Conservation (phyloP, 176 grass and related monocot species). For the Musa troglodytarum region DNA sequence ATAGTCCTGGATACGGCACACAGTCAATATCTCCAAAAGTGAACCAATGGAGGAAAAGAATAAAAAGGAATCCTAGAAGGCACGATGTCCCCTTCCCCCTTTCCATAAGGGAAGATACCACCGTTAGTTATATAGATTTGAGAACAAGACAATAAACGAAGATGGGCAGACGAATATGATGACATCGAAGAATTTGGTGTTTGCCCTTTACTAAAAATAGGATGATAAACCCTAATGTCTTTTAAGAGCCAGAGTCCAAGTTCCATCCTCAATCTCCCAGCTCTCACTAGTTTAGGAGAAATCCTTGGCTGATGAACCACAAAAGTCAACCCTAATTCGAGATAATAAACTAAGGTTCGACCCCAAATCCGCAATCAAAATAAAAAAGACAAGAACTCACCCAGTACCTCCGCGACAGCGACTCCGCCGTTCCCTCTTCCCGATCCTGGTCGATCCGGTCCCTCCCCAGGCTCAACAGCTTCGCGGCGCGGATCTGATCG, state of each 20-base stretch:
- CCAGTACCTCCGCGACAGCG: slow-evolving; percentile 80
- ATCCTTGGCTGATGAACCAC: not conserved
- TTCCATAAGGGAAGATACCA: not conserved
- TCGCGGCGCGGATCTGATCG: slow-evolving; percentile 93
- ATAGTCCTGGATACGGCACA: slow-evolving; percentile 55
- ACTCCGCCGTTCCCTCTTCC: slow-evolving; percentile 62
- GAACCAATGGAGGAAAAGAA: not conserved
- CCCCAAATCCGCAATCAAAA: not conserved
- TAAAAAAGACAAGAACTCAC: slow-evolving; percentile 25
- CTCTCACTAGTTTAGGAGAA: not conserved
- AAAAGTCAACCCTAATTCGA: too few species aligned
- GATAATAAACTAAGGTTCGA: not conserved
- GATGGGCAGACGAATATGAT: not conserved
- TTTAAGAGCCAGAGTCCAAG: not conserved
- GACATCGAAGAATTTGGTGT: not conserved
- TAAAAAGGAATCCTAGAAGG: not conserved
- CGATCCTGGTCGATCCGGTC: slow-evolving; percentile 50
- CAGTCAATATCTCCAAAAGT: slow-evolving; percentile 1
- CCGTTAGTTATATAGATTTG: not conserved
- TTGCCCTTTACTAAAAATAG: not conserved
- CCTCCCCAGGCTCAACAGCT: slow-evolving; percentile 74
- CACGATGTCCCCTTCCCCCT: not conserved
- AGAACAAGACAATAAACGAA: not conserved
- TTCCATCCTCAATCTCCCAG: not conserved
- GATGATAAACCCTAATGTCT: not conserved